Evolutionary conservation across 1,284 basidiomycete genomes (phyloP), one percentile per base, ranked within the genome.

Genomic region (Apiotrichum sp.): DNA sequence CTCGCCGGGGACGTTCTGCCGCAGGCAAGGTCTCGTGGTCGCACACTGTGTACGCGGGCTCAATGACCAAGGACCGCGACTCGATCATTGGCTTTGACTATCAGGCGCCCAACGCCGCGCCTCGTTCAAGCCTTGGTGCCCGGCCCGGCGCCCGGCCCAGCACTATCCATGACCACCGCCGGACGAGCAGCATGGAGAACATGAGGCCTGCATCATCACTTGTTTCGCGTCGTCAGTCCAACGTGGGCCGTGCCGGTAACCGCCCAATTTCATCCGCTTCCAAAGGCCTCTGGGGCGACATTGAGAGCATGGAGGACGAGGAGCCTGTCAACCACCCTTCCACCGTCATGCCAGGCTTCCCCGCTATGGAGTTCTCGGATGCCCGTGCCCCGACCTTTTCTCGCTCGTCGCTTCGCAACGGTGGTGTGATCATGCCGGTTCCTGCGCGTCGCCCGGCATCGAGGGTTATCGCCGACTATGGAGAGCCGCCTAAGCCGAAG

Each of bases 331-430:
- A 41, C 49, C 56, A 58, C 45, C 56, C 56, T 7, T 54, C 56
- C 2, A 58, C 56, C 3, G 52, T 40, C 8, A 50, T 58, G 48
- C 56, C 56, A 2, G 56, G 56, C 6, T 53, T 58, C 39, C 52
- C 52, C 5, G 29, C 43, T 5, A 35, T 47, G n/a, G 56, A 58
- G 52, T 58, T 58, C 31, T 11, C 47, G 3, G 56, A 59, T n/a
- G 29, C 29, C 33, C 36, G 38, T n/a, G 50, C 58, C 22, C 58
- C 58, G 13, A 59, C 47, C 22, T 59, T 59, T 36, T 56, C 54
- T 4, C 58, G 58, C 9, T 29, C 47, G 1, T 41, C 41, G 2
- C 47, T 59, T 4, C 47, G 54, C 3, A 33, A 38, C 10, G 22
- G 43, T 10, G 53, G 51, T 8, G 54, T 59, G 4, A 41, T 59